These are phyloP conservation scores for Phaffomyces thermotolerans DNA, from an alignment of 805 yeast genomes.

Conservation along the genomic window DNA sequence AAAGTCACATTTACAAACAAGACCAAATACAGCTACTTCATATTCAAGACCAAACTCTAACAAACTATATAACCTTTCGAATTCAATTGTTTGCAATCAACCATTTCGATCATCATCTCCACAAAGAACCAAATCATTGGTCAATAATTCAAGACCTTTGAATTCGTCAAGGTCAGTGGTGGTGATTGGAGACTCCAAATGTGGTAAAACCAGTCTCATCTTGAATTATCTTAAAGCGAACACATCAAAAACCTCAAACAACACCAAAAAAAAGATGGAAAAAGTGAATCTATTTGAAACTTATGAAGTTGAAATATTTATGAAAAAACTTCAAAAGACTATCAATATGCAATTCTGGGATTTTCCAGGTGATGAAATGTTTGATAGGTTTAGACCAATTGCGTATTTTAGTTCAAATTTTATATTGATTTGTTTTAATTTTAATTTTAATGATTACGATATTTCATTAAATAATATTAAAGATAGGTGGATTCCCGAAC, in stretches of 20 bases:
- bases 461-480: slow-evolving; percentile 29
- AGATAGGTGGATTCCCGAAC: slow-evolving; percentile 39
- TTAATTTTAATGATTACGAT: slow-evolving; percentile 26
- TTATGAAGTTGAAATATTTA: slow-evolving; percentile 13
- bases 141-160: not conserved
- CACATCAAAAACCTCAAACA: not conserved
- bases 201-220: slow-evolving; percentile 23
- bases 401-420: slow-evolving; percentile 34
- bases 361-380: slow-evolving; percentile 31
- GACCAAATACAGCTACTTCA: not conserved
- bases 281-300: slow-evolving; percentile 16
- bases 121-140: not conserved
- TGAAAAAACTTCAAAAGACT: slow-evolving; percentile 15
- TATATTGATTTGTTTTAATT: slow-evolving; percentile 32
- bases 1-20: not conserved
- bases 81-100: no score
- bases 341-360: slow-evolving; percentile 34
- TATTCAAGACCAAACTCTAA: not conserved
- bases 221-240: slow-evolving; percentile 11
- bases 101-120: no score
- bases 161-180: slow-evolving; percentile 9
- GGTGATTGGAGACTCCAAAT: slow-evolving; percentile 22
- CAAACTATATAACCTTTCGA: not conserved
- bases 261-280: slow-evolving; percentile 5
- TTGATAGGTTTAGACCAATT: slow-evolving; percentile 37